Percentiles rank a stretch among this genome's conserved stretches.
Evolutionary conservation across 129 eudicot genomes (phyloP).

Genomic region (Saussurea involucrata): DNA sequence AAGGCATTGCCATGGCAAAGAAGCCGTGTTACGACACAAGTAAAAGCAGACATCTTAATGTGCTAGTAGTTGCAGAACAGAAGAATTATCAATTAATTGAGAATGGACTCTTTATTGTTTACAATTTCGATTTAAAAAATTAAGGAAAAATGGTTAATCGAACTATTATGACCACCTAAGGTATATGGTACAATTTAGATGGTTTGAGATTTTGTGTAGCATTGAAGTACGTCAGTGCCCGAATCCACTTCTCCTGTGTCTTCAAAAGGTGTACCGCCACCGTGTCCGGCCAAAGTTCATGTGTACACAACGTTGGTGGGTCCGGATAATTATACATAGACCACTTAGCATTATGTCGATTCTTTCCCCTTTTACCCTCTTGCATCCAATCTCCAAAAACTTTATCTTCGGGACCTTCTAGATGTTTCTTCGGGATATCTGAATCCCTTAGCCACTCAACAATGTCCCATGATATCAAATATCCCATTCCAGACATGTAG

Average conservation of each 20-base stretch:
- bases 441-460: constrained; percentile 73
- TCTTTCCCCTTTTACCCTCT: constrained; percentile 57
- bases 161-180: constrained; percentile 26
- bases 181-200: constrained; percentile 76
- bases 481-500: constrained; percentile 98
- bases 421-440: constrained; percentile 57
- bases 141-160: constrained; percentile 28
- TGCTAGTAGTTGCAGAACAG: not conserved
- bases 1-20: too few species aligned
- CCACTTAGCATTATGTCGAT: constrained; percentile 90
- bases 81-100: constrained; percentile 5
- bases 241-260: constrained; percentile 87
- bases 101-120: constrained; percentile 19
- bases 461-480: constrained; percentile 78
- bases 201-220: constrained; percentile 74
- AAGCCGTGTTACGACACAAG: too few species aligned
- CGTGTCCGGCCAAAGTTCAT: constrained; percentile 88
- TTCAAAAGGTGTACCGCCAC: constrained; percentile 82
- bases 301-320: constrained; percentile 72
- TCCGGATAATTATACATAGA: constrained; percentile 90
- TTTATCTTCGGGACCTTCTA: constrained; percentile 80
- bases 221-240: constrained; percentile 68
- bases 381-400: constrained; percentile 79
- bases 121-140: constrained; percentile 10
- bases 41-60: too few species aligned